A percentile compares a stretch with the other conserved stretches of the same genome.
These are phyloP conservation scores for Balamuthia mandrillaris DNA, from an alignment of 208 protist genomes.

Conservation along the genomic window DNA sequence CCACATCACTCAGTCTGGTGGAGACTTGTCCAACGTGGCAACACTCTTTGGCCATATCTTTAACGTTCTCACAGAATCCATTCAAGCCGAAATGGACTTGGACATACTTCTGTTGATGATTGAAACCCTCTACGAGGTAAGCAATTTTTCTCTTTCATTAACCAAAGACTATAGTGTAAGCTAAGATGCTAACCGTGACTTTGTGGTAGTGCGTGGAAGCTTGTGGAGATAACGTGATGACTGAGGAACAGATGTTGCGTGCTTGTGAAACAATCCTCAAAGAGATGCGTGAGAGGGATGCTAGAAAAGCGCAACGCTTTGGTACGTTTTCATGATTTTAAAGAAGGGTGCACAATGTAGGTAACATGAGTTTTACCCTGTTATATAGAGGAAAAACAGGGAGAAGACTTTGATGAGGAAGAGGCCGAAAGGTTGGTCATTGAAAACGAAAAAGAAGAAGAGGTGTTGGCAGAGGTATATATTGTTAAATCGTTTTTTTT, in stretches of 20 bases:
- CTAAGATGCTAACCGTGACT: neutral
- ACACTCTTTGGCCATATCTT: constrained; percentile 18
- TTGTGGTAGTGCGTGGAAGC: neutral
- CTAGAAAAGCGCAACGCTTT: neutral
- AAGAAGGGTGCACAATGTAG: no score
- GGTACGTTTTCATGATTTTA: neutral
- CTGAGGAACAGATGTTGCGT: constrained; percentile 1
- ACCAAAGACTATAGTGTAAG: neutral
- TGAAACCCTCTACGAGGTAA: constrained; percentile 21
- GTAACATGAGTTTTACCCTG: neutral
- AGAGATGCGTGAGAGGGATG: neutral
- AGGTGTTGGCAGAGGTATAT: constrained; percentile 19
- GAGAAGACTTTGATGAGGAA: constrained; percentile 43
- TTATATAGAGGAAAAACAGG: constrained; percentile 21
- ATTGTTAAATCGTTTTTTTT: neutral
- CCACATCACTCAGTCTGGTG: neutral
- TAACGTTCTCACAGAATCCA: constrained; percentile 34
- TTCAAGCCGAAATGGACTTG: constrained; percentile 50
- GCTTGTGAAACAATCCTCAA: neutral
- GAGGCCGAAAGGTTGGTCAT: constrained; percentile 49
- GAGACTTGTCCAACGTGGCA: neutral
- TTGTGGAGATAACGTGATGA: neutral
- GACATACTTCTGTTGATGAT: constrained; percentile 35
- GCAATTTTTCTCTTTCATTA: neutral
- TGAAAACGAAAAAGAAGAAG: constrained; percentile 34